These are phyloP conservation scores for Podospora australis DNA, from an alignment of 495 filamentous ascomycete genomes.

Conservation along the genomic window DNA sequence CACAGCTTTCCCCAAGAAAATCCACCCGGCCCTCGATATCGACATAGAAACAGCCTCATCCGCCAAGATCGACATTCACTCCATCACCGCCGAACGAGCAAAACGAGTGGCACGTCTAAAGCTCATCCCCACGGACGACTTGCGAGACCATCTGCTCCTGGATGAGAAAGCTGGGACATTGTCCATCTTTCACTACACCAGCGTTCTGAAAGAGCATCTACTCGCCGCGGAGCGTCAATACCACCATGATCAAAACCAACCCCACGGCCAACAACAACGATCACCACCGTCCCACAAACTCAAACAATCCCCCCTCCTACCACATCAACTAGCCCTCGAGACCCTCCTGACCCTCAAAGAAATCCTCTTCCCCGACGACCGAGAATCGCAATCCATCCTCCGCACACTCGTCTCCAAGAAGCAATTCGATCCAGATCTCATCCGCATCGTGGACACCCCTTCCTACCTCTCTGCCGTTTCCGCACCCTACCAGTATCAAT, in stretches of 20 bases:
- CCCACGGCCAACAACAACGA: slow-evolving; percentile 20
- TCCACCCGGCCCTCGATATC: too few species aligned
- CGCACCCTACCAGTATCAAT: too few species aligned
- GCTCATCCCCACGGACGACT: slow-evolving; percentile 27
- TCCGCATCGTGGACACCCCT: too few species aligned
- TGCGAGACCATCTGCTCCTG: slow-evolving; percentile 27
- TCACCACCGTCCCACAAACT: slow-evolving; percentile 26
- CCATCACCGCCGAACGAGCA: too few species aligned
- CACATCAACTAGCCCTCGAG: slow-evolving; percentile 30
- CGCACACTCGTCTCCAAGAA: slow-evolving; percentile 26
- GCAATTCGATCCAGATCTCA: slow-evolving; percentile 25
- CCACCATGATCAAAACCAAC: neutral
- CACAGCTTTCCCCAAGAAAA: too few species aligned
- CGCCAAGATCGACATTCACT: too few species aligned
- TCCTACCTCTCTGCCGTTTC: too few species aligned
- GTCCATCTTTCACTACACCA: slow-evolving; percentile 26
- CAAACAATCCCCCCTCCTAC: slow-evolving; percentile 4
- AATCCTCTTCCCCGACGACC: slow-evolving; percentile 27
- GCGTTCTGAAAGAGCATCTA: slow-evolving; percentile 30
- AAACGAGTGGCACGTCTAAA: too few species aligned
- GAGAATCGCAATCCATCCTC: slow-evolving; percentile 27
- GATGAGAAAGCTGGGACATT: slow-evolving; percentile 23
- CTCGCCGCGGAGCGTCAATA: slow-evolving; percentile 16
- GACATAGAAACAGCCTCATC: too few species aligned
- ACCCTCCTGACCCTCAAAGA: slow-evolving; percentile 30